Conservation (phyloP, 176 grass and related monocot species). For the Carex scoparia region DNA sequence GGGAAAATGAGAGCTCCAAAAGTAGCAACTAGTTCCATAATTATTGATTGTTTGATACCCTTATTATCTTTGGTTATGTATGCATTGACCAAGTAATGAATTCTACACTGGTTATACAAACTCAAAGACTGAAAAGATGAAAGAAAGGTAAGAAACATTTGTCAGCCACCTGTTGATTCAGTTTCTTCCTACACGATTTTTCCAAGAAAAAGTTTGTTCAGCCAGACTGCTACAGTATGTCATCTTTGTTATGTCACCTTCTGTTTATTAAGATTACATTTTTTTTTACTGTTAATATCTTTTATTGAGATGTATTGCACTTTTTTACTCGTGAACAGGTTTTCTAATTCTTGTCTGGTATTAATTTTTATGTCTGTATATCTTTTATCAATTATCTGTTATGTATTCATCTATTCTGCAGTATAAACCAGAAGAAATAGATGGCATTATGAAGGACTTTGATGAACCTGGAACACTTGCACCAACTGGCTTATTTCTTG, state of each 20-base stretch:
- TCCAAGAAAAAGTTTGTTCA: neutral
- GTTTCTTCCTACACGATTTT: neutral
- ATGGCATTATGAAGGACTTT: conserved; percentile 77
- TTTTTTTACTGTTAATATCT: neutral
- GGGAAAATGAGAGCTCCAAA: neutral
- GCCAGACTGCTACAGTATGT: neutral
- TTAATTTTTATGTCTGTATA: neutral
- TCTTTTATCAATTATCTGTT: neutral
- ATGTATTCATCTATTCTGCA: conserved; percentile 8
- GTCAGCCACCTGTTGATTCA: neutral
- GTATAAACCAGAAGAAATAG: conserved; percentile 65
- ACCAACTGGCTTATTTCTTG: conserved; percentile 65
- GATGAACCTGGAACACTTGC: conserved; percentile 74
- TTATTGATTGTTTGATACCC: conserved; percentile 2
- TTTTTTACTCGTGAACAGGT: neutral
- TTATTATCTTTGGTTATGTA: neutral
- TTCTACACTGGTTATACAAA: neutral
- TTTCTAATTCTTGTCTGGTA: neutral
- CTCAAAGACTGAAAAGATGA: neutral
- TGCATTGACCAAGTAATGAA: neutral
- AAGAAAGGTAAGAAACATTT: neutral
- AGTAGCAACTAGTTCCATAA: neutral
- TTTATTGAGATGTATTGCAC: neutral
- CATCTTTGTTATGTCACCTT: neutral
- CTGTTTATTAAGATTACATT: neutral